Percentiles rank a stretch among this genome's conserved stretches.
Conservation (phyloP, 768 basidiomycete genomes). For the Galerina marginata region DNA sequence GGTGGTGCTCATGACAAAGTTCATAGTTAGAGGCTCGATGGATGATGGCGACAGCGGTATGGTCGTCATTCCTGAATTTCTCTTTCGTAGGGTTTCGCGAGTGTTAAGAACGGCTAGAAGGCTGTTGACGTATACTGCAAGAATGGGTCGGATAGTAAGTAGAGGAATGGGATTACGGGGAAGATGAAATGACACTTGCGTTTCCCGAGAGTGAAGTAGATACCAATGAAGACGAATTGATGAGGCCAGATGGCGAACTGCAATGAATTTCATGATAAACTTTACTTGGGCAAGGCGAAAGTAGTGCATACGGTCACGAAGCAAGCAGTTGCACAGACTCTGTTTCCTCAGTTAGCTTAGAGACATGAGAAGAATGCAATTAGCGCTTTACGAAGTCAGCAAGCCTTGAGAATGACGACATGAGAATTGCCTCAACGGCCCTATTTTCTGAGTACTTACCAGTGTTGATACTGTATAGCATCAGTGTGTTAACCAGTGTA, state of each 20-base stretch:
- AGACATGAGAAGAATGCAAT: neutral
- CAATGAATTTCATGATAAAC: neutral
- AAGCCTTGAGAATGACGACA: neutral
- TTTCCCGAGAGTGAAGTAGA: conserved; percentile 33
- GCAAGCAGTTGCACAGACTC: conserved; percentile 30
- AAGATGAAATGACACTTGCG: conserved; percentile 13
- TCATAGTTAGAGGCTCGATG: conserved; percentile 23
- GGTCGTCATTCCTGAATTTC: conserved; percentile 25
- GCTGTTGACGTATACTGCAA: conserved; percentile 39
- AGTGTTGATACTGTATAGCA: conserved; percentile 33
- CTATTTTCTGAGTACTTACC: neutral
- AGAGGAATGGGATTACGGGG: neutral
- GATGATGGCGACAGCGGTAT: conserved; percentile 29
- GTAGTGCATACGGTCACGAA: conserved; percentile 27
- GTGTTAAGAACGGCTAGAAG: conserved; percentile 38
- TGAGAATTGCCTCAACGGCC: too few species aligned
- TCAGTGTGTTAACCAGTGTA: conserved; percentile 28
- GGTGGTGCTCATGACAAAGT: conserved; percentile 1
- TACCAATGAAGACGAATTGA: conserved; percentile 31
- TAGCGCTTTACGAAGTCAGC: conserved; percentile 26
- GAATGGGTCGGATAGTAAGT: neutral
- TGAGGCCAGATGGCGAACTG: conserved; percentile 33
- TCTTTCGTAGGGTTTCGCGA: conserved; percentile 28
- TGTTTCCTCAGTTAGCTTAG: neutral
- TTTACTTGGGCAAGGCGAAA: neutral